A percentile compares a stretch with the other conserved stretches of the same genome.
Evolutionary conservation across 176 grass and related monocot genomes (phyloP).

Genomic region (Triticum monococcum): DNA sequence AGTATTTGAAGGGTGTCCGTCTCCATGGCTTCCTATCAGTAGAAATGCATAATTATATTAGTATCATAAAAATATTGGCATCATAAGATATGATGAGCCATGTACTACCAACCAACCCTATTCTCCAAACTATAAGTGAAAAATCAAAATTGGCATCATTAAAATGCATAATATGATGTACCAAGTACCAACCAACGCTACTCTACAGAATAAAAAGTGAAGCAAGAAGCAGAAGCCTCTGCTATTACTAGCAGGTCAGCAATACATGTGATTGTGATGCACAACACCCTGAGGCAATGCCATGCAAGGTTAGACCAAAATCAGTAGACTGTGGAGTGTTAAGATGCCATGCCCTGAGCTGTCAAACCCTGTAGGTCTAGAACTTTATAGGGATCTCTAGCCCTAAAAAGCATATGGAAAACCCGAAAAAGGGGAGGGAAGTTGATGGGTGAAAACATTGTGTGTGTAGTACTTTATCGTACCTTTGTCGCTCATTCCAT

Average conservation of each 20-base stretch:
- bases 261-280: slow-evolving; percentile 7
- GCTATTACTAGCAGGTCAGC: slow-evolving; percentile 15
- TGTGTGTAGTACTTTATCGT: neutral
- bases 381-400: slow-evolving; percentile 1
- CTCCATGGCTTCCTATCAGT: slow-evolving; percentile 92
- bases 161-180: slow-evolving; percentile 13
- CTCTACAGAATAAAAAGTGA: slow-evolving; percentile 13
- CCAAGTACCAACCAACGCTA: neutral
- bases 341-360: neutral
- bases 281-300: neutral
- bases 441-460: slow-evolving; percentile 17
- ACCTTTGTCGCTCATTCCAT: slow-evolving; percentile 99
- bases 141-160: neutral
- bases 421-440: neutral
- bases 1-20: slow-evolving; percentile 89
- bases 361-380: slow-evolving; percentile 9
- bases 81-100: slow-evolving; percentile 5
- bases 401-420: slow-evolving; percentile 12
- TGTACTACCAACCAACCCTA: neutral
- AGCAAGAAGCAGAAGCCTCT: slow-evolving; percentile 24
- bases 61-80: neutral
- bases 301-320: slow-evolving; percentile 18
- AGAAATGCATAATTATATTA: slow-evolving; percentile 19
- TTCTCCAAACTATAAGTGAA: slow-evolving; percentile 12
- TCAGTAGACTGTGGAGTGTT: slow-evolving; percentile 11